These are phyloP conservation scores for Entomortierella chlamydospora DNA, from an alignment of 192 early-diverging fungal genomes.

Conservation along the genomic window DNA sequence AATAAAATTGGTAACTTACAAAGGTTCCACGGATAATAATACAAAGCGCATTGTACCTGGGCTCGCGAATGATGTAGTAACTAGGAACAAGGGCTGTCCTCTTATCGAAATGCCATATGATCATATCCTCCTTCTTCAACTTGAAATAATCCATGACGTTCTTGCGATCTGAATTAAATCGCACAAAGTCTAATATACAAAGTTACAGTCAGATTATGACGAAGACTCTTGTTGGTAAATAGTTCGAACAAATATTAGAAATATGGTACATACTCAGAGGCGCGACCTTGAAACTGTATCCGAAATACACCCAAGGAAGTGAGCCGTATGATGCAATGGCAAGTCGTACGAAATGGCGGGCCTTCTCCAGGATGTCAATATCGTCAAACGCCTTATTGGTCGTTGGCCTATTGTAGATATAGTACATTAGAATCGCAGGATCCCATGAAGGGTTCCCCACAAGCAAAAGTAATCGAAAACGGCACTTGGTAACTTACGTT, in stretches of 20 bases:
- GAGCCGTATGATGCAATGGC: constrained; percentile 58
- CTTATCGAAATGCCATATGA: constrained; percentile 57
- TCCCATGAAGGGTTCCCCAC: not conserved
- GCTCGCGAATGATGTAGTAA: constrained; percentile 56
- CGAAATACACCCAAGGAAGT: constrained; percentile 48
- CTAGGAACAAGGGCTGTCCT: constrained; percentile 50
- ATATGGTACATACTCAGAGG: constrained; percentile 32
- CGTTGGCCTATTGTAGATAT: constrained; percentile 27
- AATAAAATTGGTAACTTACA: constrained; percentile 23
- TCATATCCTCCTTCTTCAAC: constrained; percentile 57
- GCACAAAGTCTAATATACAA: constrained; percentile 45
- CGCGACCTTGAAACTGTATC: constrained; percentile 51
- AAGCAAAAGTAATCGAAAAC: not conserved
- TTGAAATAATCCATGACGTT: constrained; percentile 55
- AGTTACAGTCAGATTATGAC: not conserved
- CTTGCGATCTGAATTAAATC: constrained; percentile 56
- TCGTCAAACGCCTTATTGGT: constrained; percentile 43
- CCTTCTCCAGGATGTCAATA: constrained; percentile 43
- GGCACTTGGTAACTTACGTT: constrained; percentile 28
- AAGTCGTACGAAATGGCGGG: constrained; percentile 52
- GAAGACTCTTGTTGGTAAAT: not conserved
- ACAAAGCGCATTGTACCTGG: constrained; percentile 52
- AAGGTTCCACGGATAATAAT: constrained; percentile 57
- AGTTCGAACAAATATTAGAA: too few species aligned
- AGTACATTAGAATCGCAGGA: not conserved